Percentiles rank a stretch among this genome's conserved stretches.
phyloP scores from a whole-genome alignment of 1,284 basidiomycete genomes.

The Irpex sp. region DNA sequence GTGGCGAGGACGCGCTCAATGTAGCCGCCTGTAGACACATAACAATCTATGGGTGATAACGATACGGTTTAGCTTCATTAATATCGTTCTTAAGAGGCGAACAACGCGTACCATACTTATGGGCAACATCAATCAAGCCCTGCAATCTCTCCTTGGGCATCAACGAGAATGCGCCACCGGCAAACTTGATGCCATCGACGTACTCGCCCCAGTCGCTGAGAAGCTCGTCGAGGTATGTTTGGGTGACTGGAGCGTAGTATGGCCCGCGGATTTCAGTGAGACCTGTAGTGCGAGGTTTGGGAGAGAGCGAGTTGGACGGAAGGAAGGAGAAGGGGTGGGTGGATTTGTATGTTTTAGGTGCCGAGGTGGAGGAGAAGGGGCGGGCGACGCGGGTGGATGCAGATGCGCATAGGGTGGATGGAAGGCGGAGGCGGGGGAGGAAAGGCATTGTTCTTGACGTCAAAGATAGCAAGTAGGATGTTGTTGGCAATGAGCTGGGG shows the following conservation, averaged over 20 bases:
- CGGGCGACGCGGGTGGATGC: too few species aligned
- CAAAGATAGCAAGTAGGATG: not conserved
- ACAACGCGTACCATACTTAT: constrained; percentile 30
- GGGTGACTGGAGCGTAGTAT: constrained; percentile 35
- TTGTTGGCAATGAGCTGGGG: not conserved
- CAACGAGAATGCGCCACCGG: constrained; percentile 39
- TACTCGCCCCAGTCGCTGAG: constrained; percentile 36
- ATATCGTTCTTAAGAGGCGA: not conserved
- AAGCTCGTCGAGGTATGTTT: constrained; percentile 34
- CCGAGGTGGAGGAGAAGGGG: not conserved
- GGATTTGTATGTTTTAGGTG: not conserved
- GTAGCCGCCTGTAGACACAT: constrained; percentile 40
- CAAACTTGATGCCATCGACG: constrained; percentile 44
- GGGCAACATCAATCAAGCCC: constrained; percentile 33
- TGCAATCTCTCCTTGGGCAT: constrained; percentile 36
- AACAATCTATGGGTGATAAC: constrained; percentile 13
- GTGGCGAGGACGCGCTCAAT: constrained; percentile 37
- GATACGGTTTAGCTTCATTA: not conserved
- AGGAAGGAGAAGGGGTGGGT: constrained; percentile 23
- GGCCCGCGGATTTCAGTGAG: constrained; percentile 39
- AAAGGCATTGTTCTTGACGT: not conserved
- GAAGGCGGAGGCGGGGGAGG: not conserved
- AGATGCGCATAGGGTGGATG: not conserved
- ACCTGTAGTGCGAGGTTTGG: constrained; percentile 26
- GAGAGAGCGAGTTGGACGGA: constrained; percentile 25